These are phyloP conservation scores for Coemansia sp. DNA, from an alignment of 371 early-diverging fungal species.

Conservation along the genomic window DNA sequence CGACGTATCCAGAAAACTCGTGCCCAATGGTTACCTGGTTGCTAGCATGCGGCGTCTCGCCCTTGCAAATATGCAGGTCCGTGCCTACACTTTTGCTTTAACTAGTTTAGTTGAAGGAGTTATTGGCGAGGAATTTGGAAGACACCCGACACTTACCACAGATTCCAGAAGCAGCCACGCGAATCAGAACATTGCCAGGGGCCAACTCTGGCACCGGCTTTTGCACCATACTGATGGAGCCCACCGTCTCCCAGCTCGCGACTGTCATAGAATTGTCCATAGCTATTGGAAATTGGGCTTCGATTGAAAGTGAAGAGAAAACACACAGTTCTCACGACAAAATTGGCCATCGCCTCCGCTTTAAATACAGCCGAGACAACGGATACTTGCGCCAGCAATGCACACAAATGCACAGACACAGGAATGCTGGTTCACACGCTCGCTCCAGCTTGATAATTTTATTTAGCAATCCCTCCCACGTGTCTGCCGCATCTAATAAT, in stretches of 20 bases:
- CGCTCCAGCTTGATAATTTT: too few species aligned
- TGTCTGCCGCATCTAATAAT: too few species aligned
- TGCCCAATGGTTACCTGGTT: constrained; percentile 58
- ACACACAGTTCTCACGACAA: neutral
- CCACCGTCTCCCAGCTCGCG: constrained; percentile 59
- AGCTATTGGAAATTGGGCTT: neutral
- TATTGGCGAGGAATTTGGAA: neutral
- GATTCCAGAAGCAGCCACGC: constrained; percentile 60
- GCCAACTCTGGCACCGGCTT: constrained; percentile 50
- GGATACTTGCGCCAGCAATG: too few species aligned
- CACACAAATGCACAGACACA: too few species aligned
- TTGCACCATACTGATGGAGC: constrained; percentile 52
- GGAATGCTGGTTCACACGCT: too few species aligned
- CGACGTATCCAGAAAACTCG: constrained; percentile 58
- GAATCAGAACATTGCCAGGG: constrained; percentile 55
- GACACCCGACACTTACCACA: constrained; percentile 43
- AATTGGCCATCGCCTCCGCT: too few species aligned
- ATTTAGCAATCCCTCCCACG: too few species aligned
- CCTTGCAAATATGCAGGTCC: constrained; percentile 60
- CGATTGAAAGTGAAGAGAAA: neutral
- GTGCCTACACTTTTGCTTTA: constrained; percentile 23
- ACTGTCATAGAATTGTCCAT: constrained; percentile 43
- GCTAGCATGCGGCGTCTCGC: constrained; percentile 61
- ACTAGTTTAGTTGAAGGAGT: neutral
- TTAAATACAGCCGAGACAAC: too few species aligned